Base-by-base conservation (phyloP, 2,329 filamentous ascomycete species). In the Aspergillus floridensis region DNA sequence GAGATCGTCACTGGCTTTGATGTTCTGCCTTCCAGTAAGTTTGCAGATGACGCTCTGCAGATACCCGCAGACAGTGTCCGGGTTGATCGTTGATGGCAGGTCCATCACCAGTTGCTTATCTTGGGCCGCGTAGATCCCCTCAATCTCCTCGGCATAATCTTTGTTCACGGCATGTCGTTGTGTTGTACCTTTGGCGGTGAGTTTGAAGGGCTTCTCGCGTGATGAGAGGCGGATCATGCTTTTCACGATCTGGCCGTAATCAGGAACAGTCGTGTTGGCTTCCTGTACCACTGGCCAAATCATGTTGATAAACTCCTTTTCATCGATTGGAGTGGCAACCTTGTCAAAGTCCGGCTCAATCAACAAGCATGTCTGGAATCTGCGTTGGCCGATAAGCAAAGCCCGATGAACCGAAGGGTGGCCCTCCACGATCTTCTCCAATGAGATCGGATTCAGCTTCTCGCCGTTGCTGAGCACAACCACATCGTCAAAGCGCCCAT, bases 171-270 rank as follows among this genome's bases (percentile, higher is more conserved):
- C 70, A 0, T 70, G 70, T 5, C 80, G 74, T 65, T 79, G 78
- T 4, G 81, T 72, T 0, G 74, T 80, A 0, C 79, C 77, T 64
- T 84, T 83, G 10, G 78, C 74, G 0, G 81, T 80, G 16, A 70
- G 74, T 3, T 75, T 63, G 52, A 83, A 81, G 0, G 79, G 77
- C 64, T 81, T 79, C 3, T 73, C 69, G 12, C 70, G 71, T 11
- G 75, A 71, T 0, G 79, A 69, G 51, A 83, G 69, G 0, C 75
- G 68, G 29, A 83, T 73, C 55, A 76, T 78, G 22, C 74, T 72
- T 59, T 74, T 76, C 56, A 72, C 72, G 2, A 84, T 67, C 44
- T 77, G 75, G 5, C 73, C 76, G 63, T 81, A 78, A 12, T 74
- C 73, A 0, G 75, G 73, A 14, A 74, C 73, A 0, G 66, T 60